Evolutionary conservation across 768 basidiomycete species (phyloP).

Genomic region (Coprinopsis sp.): DNA sequence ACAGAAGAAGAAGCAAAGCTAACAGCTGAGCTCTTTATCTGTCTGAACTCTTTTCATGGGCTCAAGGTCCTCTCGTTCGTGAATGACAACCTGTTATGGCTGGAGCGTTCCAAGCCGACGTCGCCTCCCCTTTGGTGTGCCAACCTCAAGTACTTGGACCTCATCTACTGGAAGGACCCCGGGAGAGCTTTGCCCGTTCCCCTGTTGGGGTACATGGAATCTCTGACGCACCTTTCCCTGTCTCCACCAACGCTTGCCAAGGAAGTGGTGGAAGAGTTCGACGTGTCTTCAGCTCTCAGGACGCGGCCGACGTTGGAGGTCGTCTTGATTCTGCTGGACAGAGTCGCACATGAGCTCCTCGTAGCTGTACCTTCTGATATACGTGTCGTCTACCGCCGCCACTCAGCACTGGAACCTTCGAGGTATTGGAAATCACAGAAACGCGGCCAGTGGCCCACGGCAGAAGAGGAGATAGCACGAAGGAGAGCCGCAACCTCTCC

Average conservation of each 20-base stretch:
- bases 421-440: too few relatives aligned
- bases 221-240: slow-evolving; percentile 31
- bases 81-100: slow-evolving; percentile 21
- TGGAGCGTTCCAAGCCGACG: slow-evolving; percentile 4
- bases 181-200: slow-evolving; percentile 21
- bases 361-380: too few relatives aligned
- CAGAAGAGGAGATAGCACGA: too few relatives aligned
- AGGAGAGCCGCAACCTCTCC: too few relatives aligned
- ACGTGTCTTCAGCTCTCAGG: slow-evolving; percentile 22
- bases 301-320: slow-evolving; percentile 22
- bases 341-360: slow-evolving; percentile 21
- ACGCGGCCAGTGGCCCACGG: too few relatives aligned
- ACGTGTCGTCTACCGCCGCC: too few relatives aligned
- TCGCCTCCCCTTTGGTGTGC: slow-evolving; percentile 20
- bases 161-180: slow-evolving; percentile 32
- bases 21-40: too few relatives aligned
- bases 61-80: slow-evolving; percentile 34
- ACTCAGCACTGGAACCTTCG: too few relatives aligned
- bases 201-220: slow-evolving; percentile 22
- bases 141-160: slow-evolving; percentile 32
- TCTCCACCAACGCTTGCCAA: slow-evolving; percentile 21
- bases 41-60: slow-evolving; percentile 23
- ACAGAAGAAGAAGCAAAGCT: slow-evolving; percentile 19
- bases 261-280: slow-evolving; percentile 17
- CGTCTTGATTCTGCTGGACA: slow-evolving; percentile 24